Base-by-base conservation (phyloP, 192 early-diverging fungal species). In the Geranomyces variabilis region DNA sequence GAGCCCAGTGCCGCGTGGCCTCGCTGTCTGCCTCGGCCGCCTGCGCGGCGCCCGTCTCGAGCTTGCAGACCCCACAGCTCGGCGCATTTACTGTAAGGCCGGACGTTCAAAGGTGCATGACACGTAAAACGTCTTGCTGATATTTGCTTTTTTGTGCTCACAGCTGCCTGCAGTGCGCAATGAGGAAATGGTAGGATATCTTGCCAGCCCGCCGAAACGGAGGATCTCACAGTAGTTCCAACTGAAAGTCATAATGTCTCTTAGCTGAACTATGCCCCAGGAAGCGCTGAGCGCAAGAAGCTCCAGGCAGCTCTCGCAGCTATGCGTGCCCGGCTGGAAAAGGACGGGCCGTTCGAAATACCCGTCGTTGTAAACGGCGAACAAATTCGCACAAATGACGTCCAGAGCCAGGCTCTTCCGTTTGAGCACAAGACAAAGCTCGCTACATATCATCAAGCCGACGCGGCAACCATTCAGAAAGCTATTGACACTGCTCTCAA, bases 401-500 rank as follows among this genome's bases (percentile, higher is more conserved):
- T 87, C 29, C 79, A 78, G 66, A 78, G 88, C 77, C 96, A 99
- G 80, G 66, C 83, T 61, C 90, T 91, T 69, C 94, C 95, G 17
- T 90, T 91, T 51, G 88, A 96, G 46, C 92, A 96, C 81, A 83
- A 87, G 55, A 85, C 86, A 33, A 86, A 89, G 29, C 79, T 99
- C 58, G 90, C 88, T 76, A 89, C 86, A 51, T 96, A 90, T 86
- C 90, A 93, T 81, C 90, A 94, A 72, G 93, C 94, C 44, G 90
- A 91, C 63, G n/a, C 73, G 19, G 48, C 69, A 10, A 68, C 75
- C 51, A 26, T 66, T 46, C 19, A 55, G 33, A 30, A 79, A 77
- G 96, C 96, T 33, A 97, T 99, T 70, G 88, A 91, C 64, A 91
- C 89, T 58, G 92, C 94, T 17, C 81, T 96, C 62, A 82, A 75